Evolutionary conservation across 2,329 filamentous ascomycete genomes (phyloP).

Genomic region (Nemania sp.): DNA sequence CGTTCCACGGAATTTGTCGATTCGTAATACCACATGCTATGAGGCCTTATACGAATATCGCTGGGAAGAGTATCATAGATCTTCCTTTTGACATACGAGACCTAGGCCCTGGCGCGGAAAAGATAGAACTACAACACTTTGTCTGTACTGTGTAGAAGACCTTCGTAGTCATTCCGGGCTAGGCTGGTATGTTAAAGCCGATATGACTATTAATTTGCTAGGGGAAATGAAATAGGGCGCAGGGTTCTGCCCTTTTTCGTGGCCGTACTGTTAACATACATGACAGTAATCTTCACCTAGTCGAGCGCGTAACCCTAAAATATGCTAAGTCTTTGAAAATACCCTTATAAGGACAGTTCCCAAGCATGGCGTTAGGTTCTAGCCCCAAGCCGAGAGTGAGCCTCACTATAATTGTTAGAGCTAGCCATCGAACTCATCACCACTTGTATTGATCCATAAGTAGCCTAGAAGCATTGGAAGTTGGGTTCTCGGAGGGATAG

Average conservation of each 20-base stretch:
- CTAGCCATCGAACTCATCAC: no score
- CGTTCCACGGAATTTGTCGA: constrained; percentile 51
- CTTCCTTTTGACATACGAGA: constrained; percentile 57
- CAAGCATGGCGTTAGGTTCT: constrained; percentile 48
- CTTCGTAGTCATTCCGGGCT: constrained; percentile 42
- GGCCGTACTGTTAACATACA: not conserved
- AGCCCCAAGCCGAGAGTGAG: constrained; percentile 54
- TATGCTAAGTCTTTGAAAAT: constrained; percentile 53
- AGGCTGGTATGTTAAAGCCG: constrained; percentile 56
- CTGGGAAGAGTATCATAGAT: constrained; percentile 57
- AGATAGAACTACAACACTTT: constrained; percentile 53
- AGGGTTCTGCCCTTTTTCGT: constrained; percentile 54
- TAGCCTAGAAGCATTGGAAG: no score
- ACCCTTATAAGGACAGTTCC: constrained; percentile 48
- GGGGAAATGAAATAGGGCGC: constrained; percentile 53
- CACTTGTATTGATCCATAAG: no score
- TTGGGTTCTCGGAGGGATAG: no score
- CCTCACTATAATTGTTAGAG: no score
- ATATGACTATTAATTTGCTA: constrained; percentile 57
- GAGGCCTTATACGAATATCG: constrained; percentile 48
- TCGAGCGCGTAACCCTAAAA: constrained; percentile 59
- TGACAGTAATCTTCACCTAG: constrained; percentile 48
- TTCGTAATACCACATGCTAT: constrained; percentile 45
- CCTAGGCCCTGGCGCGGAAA: constrained; percentile 55
- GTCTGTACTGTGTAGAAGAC: constrained; percentile 53